Percentiles rank a stretch among this genome's conserved stretches.
phyloP scores from a whole-genome alignment of 495 filamentous ascomycete genomes.

The Neurospora tetraspora region DNA sequence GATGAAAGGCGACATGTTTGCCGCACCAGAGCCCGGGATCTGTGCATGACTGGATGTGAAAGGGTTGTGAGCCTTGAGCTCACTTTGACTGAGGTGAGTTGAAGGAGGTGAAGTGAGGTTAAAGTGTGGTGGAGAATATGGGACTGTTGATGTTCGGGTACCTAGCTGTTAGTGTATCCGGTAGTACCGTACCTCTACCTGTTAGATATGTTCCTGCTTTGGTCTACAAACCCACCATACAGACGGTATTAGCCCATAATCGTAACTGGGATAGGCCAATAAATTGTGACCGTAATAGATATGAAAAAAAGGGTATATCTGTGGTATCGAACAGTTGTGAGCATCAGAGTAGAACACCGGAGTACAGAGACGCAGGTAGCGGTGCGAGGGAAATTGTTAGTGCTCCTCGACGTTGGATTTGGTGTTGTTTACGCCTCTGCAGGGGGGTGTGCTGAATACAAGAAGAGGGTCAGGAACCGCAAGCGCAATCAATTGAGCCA shows the following conservation, averaged over 20 bases:
- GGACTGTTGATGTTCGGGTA: not conserved
- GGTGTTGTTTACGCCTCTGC: not conserved
- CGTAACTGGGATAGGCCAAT: fast-evolving
- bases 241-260: not conserved
- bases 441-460: not conserved
- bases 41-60: not conserved
- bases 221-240: not conserved
- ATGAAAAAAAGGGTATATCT: not conserved
- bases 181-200: not conserved
- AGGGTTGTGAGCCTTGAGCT: not conserved
- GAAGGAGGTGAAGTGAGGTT: not conserved
- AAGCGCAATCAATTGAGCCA: not conserved
- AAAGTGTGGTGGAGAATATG: not conserved
- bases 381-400: not conserved
- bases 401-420: not conserved
- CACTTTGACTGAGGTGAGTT: not conserved
- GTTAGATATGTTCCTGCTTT: not conserved
- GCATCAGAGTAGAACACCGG: not conserved
- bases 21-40: not conserved
- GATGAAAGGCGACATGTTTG: not conserved
- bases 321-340: not conserved
- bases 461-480: not conserved
- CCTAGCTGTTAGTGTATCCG: not conserved
- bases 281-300: not conserved
- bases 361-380: not conserved